Base-by-base conservation (phyloP, 2,329 filamentous ascomycete species). In the Microcera coccophila region DNA sequence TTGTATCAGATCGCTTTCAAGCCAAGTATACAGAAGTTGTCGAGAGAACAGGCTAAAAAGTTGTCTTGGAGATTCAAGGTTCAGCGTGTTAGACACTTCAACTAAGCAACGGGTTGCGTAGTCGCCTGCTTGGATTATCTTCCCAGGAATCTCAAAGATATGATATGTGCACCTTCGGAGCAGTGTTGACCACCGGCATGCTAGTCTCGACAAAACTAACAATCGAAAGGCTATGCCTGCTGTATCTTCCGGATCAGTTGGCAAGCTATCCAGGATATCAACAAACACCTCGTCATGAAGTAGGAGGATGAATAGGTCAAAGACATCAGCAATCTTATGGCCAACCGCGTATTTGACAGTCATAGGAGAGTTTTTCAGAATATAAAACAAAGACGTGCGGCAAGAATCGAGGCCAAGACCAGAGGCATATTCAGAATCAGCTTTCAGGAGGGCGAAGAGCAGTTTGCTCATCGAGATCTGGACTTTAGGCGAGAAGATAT, bases 11-110 rank as follows among this genome's bases (percentile, higher is more conserved):
- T 84, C 78, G 1, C 69, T 68, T 48, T 88, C 81, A 3, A 94
- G 78, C 91, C 90, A 98, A 0, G 90, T 95, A 60, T 88, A 95
- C 3, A 97, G 71, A 5, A 98, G 74, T 58, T 98, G 93, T 2
- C 90, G 82, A 5, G 88, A 83, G 60, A 97, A 98, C 1, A 97
- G 71, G 5, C 73, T 72, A 59, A 98, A 96, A 1, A 99, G 69
- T 24, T 84, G 77, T 53, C 75, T 79, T 0, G 89, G 74, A 34
- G 81, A 79, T 18, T 74, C 65, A 17, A 97, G 74, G 0, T 74
- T 67, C 24, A 96, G 75, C 1, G 76, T 73, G 11, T 62, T 66
- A 4, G 90, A 81, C 22, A 96, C 81, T 11, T 76, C 72, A 4
- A 65, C 62, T 33, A 96, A 72, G 54, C 88, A 94, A 39, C 76